Conservation (phyloP, 331 rosid species). For the Dryas integrifolia region DNA sequence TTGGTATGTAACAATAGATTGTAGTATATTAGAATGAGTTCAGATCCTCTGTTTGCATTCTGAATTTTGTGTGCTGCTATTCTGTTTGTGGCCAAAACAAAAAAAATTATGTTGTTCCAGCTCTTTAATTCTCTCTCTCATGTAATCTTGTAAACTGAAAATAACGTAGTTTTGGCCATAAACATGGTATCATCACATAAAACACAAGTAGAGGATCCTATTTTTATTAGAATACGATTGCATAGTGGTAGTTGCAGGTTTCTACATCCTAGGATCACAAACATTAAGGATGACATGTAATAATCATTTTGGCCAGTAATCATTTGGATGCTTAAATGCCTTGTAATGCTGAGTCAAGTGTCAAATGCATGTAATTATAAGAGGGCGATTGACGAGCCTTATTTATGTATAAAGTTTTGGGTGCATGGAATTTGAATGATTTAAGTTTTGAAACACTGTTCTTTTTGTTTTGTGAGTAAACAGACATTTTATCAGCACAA, state of each 20-base stretch:
- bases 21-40: neutral
- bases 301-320: neutral
- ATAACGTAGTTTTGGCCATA: neutral
- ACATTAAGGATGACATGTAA: neutral
- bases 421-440: neutral
- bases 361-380: neutral
- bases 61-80: neutral
- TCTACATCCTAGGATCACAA: neutral
- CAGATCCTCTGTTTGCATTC: neutral
- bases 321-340: neutral
- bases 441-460: neutral
- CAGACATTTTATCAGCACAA: too few relatives aligned
- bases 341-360: neutral
- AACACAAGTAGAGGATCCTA: neutral
- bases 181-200: neutral
- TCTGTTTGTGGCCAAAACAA: neutral
- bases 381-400: neutral
- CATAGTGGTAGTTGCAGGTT: neutral
- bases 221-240: neutral
- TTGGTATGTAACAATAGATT: conserved; percentile 8
- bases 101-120: neutral
- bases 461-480: neutral
- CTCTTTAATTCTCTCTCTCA: neutral
- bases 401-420: neutral
- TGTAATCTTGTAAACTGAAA: neutral